These are phyloP conservation scores for Colletotrichum chlorophyti DNA, from an alignment of 2,329 filamentous ascomycete species.

Conservation along the genomic window DNA sequence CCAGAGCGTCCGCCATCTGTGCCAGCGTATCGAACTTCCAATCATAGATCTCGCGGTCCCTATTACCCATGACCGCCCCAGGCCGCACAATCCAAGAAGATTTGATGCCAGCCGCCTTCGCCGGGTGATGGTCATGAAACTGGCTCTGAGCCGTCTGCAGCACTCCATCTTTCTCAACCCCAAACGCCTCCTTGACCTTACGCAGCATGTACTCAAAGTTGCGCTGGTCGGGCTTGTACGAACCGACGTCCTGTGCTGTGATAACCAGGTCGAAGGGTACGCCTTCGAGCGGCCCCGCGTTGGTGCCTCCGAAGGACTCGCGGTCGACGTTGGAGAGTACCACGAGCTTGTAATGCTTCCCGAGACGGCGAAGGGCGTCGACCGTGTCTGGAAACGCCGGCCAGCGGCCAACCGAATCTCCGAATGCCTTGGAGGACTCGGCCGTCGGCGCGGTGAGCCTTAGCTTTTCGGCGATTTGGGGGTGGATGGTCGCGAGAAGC, in stretches of 20 bases:
- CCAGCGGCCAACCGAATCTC: conserved; percentile 59
- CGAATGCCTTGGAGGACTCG: conserved; percentile 56
- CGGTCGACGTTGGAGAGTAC: conserved; percentile 65
- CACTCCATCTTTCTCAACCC: conserved; percentile 60
- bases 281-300: conserved; percentile 53
- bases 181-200: conserved; percentile 60
- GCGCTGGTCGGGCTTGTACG: conserved; percentile 70
- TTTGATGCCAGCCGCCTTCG: conserved; percentile 62
- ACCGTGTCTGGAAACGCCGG: conserved; percentile 66
- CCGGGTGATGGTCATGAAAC: conserved; percentile 73
- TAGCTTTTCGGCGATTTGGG: conserved; percentile 52
- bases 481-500: conserved; percentile 59
- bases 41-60: conserved; percentile 49
- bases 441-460: conserved; percentile 42
- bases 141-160: conserved; percentile 74
- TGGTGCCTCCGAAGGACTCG: conserved; percentile 52
- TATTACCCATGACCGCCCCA: conserved; percentile 46
- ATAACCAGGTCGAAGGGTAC: conserved; percentile 66
- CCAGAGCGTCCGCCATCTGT: conserved; percentile 66
- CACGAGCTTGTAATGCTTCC: conserved; percentile 61
- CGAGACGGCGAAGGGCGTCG: conserved; percentile 56
- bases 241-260: conserved; percentile 74
- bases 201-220: conserved; percentile 73
- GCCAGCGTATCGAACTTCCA: conserved; percentile 66
- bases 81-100: conserved; percentile 67